Base-by-base conservation (phyloP, 208 protist genomes). In the Crithidia sp. region DNA sequence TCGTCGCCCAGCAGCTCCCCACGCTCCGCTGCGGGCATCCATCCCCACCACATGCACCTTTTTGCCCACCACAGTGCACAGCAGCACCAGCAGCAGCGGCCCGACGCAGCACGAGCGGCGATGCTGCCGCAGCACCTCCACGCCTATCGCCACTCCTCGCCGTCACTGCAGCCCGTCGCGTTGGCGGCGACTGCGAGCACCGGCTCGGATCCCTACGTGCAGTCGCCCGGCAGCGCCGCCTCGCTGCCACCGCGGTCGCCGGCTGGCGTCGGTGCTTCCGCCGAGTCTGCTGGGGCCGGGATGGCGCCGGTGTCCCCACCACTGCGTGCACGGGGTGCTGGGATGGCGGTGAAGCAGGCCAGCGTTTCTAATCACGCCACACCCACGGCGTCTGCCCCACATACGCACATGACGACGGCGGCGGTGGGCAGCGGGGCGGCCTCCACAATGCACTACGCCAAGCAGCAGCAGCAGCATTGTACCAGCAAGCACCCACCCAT, bases 141-240 rank as follows among this genome's bases (percentile, higher is more conserved):
- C 59, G 66, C 52, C 4, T 72, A 78, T 59, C 73, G 68, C 58
- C 41, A 69, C 73, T 56, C 17, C 40, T 71, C 73, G 2, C 65
- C 66, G 17, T 72, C 62, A 17, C 58, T 73, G 50, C 65, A 71
- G 43, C 66, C 66, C 0, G 47, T 50, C 6, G 41, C 66, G 9
- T 4, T 72, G 50, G 43, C 57, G 4, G 45, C 41, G 19, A 9
- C 52, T 2, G 65, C 58, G 40, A 67, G 59, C 17, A 49, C 43
- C 16, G 36, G 50, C 37, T 63, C 57, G n/a, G 67, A 60, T 14
- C 60, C 37, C 2, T 53, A 44, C 9, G 58, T 58, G 59, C 66
- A 71, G 59, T 72, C 66, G 2, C 66, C 66, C 2, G 58, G 49
- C 44, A 72, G 52, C 43, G 17, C 28, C 28, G 13, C 66, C 9